Conservation (phyloP, 2,329 filamentous ascomycete genomes). For the Ophiosphaerella herpotricha region DNA sequence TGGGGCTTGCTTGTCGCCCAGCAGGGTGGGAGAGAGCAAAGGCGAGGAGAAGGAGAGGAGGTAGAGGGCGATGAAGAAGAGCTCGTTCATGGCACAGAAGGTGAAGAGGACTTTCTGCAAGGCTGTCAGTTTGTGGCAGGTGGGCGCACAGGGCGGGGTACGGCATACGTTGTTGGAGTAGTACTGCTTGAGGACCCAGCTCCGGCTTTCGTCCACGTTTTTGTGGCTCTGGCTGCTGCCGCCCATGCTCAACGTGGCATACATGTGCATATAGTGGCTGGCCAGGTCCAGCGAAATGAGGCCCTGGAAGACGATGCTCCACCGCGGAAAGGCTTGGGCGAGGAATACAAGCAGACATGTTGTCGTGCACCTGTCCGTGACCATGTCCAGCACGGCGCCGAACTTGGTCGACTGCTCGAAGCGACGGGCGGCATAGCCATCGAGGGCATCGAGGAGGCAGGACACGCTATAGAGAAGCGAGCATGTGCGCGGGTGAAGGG, state of each 20-base stretch:
- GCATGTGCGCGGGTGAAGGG: slow-evolving; percentile 94
- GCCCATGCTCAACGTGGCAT: slow-evolving; percentile 87
- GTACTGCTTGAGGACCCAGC: slow-evolving; percentile 90
- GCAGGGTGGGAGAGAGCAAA: slow-evolving; percentile 81
- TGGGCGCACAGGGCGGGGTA: background rate
- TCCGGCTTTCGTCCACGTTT: slow-evolving; percentile 85
- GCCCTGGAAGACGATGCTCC: slow-evolving; percentile 91
- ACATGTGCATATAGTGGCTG: slow-evolving; percentile 99
- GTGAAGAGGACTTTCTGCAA: slow-evolving; percentile 83
- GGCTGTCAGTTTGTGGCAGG: slow-evolving; percentile 15
- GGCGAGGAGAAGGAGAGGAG: slow-evolving; percentile 96
- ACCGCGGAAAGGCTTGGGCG: slow-evolving; percentile 90
- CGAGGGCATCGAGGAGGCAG: slow-evolving; percentile 91
- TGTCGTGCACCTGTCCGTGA: slow-evolving; percentile 96
- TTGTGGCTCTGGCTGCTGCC: slow-evolving; percentile 84
- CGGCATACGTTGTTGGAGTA: slow-evolving; percentile 89
- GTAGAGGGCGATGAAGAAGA: slow-evolving; percentile 98
- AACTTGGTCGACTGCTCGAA: slow-evolving; percentile 94
- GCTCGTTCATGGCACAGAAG: slow-evolving; percentile 87
- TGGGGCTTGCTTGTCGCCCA: slow-evolving; percentile 63
- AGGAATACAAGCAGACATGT: slow-evolving; percentile 93
- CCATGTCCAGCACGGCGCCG: slow-evolving; percentile 97
- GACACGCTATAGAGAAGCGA: slow-evolving; percentile 90
- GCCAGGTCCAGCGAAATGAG: slow-evolving; percentile 91
- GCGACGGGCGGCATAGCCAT: slow-evolving; percentile 86